Evolutionary conservation across 192 early-diverging fungal genomes (phyloP), one percentile per base, ranked within the genome.

Genomic region (Mortierella hygrophila): DNA sequence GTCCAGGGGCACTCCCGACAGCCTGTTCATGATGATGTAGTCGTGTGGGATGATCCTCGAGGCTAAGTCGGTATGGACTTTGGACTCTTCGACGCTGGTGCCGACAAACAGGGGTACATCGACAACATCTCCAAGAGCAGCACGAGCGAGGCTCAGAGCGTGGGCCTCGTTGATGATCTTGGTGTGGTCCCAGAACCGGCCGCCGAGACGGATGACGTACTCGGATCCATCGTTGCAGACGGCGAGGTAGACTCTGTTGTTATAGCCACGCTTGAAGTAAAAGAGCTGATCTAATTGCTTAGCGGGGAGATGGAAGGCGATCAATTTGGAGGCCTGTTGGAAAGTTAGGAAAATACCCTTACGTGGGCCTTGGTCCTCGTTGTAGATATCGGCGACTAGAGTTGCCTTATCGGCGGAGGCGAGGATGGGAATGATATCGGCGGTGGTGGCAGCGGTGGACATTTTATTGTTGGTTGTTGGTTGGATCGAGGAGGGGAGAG

Each of bases 211-310:
- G 55, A 85, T 85, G n/a, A 85, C 70, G 35, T 77, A 85, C n/a
- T 85, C 83, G 26, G 78, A 80, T 2, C 46, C 78, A 26, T 85
- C 83, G 3, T 74, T 38, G 38, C 83, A 85, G 4, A 26, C 35
- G 13, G 78, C 83, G 11, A 85, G 55, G 47, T 85, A 85, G 75
- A 85, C 83, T n/a, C 83, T 74, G 63, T 85, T 85, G 47, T 85
- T 85, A 32, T 69, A 85, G 35, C 83, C 83, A 23, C 83, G 78
- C 29, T 76, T 77, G 63, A 85, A 76, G 37, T 85, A 85, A 13
- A 71, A 80, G n/a, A 85, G 78, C 9, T 72, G 46, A 37, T 54
- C 38, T 11, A 85, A 60, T 35, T 74, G 74, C 23, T 80, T 80
- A n/a, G 38, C 26, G 6, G 74, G 77, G 57, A 85, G 72, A 49